These are phyloP conservation scores for Fusarium humuli DNA, from an alignment of 2,329 filamentous ascomycete genomes.

Conservation along the genomic window DNA sequence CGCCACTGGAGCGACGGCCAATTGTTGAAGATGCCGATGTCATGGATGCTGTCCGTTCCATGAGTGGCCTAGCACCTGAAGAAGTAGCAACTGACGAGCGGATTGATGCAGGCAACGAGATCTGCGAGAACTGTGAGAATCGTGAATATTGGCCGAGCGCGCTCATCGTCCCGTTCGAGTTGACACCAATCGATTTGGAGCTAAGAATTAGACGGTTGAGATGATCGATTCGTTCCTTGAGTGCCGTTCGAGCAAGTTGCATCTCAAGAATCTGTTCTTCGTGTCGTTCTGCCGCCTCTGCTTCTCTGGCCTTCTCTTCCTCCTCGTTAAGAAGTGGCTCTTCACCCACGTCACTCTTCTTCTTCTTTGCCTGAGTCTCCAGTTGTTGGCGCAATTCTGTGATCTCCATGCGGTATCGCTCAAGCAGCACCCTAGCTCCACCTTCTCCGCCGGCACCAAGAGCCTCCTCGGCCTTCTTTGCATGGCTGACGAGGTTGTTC, in stretches of 20 bases:
- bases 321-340: conserved; percentile 73
- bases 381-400: conserved; percentile 82
- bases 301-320: conserved; percentile 78
- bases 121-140: conserved; percentile 73
- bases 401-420: conserved; percentile 95
- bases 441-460: conserved; percentile 84
- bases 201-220: conserved; percentile 94
- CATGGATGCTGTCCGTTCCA: conserved; percentile 75
- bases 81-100: conserved; percentile 79
- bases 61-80: conserved; percentile 58
- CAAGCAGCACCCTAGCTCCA: conserved; percentile 85
- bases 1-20: conserved; percentile 63
- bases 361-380: conserved; percentile 81
- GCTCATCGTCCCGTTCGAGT: conserved; percentile 78
- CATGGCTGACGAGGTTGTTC: conserved; percentile 97
- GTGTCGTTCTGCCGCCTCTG: conserved; percentile 86
- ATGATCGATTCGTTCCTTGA: conserved; percentile 98
- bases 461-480: conserved; percentile 93
- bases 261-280: conserved; percentile 99
- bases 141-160: conserved; percentile 72
- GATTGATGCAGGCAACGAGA: conserved; percentile 66
- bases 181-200: conserved; percentile 95
- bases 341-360: conserved; percentile 69
- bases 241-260: conserved; percentile 92
- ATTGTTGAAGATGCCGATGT: conserved; percentile 72